phyloP scores from a whole-genome alignment of 2,329 filamentous ascomycete species.

The Geosmithia putterillii region DNA sequence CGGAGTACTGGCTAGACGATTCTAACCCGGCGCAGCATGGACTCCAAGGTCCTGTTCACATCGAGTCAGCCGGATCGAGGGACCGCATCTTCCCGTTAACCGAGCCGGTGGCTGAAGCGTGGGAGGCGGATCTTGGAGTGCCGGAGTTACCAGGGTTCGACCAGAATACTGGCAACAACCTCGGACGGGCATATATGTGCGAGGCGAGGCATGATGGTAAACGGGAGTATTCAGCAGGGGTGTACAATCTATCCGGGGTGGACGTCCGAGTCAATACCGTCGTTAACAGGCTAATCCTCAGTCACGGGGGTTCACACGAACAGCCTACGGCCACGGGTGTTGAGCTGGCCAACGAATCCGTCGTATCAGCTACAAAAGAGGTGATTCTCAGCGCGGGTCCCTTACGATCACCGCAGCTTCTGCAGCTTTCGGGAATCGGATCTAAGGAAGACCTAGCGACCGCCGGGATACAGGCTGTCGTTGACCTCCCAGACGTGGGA shows the following conservation, averaged over 20 bases:
- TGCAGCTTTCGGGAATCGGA: conserved; percentile 33
- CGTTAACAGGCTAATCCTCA: conserved; percentile 9
- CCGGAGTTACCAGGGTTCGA: conserved; percentile 11
- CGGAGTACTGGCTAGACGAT: conserved; percentile 17
- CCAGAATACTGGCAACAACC: conserved; percentile 15
- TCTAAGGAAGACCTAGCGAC: conserved; percentile 16
- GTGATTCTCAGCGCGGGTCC: conserved; percentile 34
- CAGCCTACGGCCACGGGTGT: conserved; percentile 13
- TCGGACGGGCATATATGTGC: conserved; percentile 17
- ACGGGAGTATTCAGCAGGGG: conserved; percentile 9
- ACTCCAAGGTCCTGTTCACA: conserved; percentile 21
- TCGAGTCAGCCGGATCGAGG: conserved; percentile 14
- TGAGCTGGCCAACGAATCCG: conserved; percentile 14
- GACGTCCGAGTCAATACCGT: conserved; percentile 11
- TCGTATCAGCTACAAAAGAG: conserved; percentile 12
- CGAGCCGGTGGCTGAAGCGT: conserved; percentile 19
- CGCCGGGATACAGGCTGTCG: conserved; percentile 17
- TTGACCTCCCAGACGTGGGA: conserved; percentile 35
- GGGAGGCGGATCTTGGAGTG: conserved; percentile 27
- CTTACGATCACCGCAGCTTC: conserved; percentile 32
- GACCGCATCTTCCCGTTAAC: conserved; percentile 24
- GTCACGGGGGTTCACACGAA: conserved; percentile 1
- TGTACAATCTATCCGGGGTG: conserved; percentile 12
- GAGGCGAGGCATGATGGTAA: conserved; percentile 12
- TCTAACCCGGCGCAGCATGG: conserved; percentile 21